Evolutionary conservation across 345 rosid species (phyloP).

Genomic region (Isatis tinctoria): DNA sequence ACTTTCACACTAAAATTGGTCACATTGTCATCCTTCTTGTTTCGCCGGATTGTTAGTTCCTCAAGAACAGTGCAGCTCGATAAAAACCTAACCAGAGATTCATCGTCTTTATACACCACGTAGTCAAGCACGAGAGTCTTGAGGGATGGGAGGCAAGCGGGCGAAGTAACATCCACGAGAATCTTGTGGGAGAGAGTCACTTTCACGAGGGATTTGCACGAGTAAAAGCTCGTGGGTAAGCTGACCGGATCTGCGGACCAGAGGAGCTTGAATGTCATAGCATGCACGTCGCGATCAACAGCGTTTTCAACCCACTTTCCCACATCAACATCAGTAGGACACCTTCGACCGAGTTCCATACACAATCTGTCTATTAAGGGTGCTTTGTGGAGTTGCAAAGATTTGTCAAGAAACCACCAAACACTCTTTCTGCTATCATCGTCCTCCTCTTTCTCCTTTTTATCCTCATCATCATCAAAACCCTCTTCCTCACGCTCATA

Average conservation of each 20-base stretch:
- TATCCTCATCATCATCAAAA: too few relatives aligned
- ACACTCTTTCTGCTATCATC: not conserved
- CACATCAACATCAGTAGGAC: not conserved
- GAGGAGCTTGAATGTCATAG: not conserved
- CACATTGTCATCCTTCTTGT: not conserved
- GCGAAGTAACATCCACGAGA: not conserved
- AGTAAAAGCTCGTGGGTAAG: not conserved
- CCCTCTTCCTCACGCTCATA: too few relatives aligned
- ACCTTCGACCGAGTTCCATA: not conserved
- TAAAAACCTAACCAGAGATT: not conserved
- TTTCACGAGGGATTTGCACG: not conserved
- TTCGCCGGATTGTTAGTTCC: not conserved
- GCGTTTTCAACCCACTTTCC: not conserved
- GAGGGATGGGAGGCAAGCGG: not conserved
- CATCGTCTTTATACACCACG: not conserved
- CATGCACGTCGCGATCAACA: not conserved
- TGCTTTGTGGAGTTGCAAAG: not conserved
- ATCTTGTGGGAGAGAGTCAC: not conserved
- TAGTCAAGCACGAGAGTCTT: not conserved
- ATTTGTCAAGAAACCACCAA: not conserved
- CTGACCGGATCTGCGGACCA: not conserved
- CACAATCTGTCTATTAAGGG: too few relatives aligned
- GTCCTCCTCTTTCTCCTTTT: too few relatives aligned
- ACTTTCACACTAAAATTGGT: not conserved
- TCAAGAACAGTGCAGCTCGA: not conserved